Conservation (phyloP, 495 filamentous ascomycete species). For the Trichoderma erinaceum region DNA sequence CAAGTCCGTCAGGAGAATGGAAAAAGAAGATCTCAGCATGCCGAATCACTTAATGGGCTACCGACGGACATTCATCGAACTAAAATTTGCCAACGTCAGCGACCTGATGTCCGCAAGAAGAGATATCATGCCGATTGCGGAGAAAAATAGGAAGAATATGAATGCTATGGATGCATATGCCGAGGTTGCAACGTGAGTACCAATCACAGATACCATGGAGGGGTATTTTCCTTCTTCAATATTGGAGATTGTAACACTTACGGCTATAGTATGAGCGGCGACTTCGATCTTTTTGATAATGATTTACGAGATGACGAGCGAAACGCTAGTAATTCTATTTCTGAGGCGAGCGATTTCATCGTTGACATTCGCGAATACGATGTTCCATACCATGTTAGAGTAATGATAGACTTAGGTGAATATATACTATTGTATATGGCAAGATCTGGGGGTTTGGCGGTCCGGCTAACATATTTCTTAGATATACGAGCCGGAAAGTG, state of each 20-base stretch:
- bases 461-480: constrained; percentile 31
- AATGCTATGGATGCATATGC: constrained; percentile 97
- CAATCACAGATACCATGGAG: background rate
- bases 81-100: constrained; percentile 79
- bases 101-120: constrained; percentile 79
- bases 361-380: constrained; percentile 99
- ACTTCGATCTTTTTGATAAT: constrained; percentile 88
- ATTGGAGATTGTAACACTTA: constrained; percentile 22
- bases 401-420: constrained; percentile 94
- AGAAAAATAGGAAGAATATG: constrained; percentile 92
- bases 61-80: constrained; percentile 73
- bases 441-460: background rate
- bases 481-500: constrained; percentile 95
- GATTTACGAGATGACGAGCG: constrained; percentile 75
- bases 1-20: constrained; percentile 67
- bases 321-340: constrained; percentile 70
- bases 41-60: constrained; percentile 95
- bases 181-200: constrained; percentile 78
- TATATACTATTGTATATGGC: constrained; percentile 25
- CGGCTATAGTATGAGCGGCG: constrained; percentile 62
- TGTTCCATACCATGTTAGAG: constrained; percentile 97
- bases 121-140: constrained; percentile 81
- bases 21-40: constrained; percentile 93
- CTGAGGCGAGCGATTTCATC: constrained; percentile 93
- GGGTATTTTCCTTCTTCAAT: background rate